Evolutionary conservation across 306 rosid species (phyloP), one percentile per base, ranked within the genome.

Genomic region (Cicer pinnatifidum): DNA sequence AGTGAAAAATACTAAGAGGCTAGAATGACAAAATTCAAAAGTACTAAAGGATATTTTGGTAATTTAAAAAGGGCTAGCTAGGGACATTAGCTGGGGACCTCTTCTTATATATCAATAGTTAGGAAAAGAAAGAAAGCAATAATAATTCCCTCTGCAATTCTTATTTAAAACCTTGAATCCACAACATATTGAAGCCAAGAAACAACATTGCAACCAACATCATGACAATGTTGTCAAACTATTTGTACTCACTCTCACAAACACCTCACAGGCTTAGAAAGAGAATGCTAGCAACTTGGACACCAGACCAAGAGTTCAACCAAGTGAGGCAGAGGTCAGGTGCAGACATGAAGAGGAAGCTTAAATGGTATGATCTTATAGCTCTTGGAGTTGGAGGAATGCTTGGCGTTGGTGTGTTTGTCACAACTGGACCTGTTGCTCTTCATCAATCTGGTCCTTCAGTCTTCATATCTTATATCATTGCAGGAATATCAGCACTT

Each of bases 351-450:
- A 91, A 88, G 72, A 89, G 97, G 81, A 89, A 85, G 67, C 94
- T 93, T 57, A 72, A 82, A 9, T 91, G 98, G 98, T 82, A 85
- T 75, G 98, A 93, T 72, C 78, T 93, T 6, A 12, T 93, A 1
- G 92, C 96, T 35, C 97, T 93, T 78, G 97, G 96, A 4, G 84
- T 91, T 52, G 98, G 98, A 13, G 98, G 98, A 67, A 93, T 91
- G 98, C 97, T 93, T 60, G 98, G 98, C 20, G 96, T 84, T 52
- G 98, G 98, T 8, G 98, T 93, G 16, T 93, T 93, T 54, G 90
- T 91, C 73, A 91, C 97, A n/a, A 93, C 98, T 9, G 98, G 98
- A 2, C 15, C 77, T 44, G 98, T 86, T 9, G 92, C 97, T 20
- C 82, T 37, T 52, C 58, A 78, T 0, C 70, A 70, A n/a, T 79